Evolutionary conservation across 2,329 filamentous ascomycete genomes (phyloP).

Genomic region (Colletotrichum costaricense): DNA sequence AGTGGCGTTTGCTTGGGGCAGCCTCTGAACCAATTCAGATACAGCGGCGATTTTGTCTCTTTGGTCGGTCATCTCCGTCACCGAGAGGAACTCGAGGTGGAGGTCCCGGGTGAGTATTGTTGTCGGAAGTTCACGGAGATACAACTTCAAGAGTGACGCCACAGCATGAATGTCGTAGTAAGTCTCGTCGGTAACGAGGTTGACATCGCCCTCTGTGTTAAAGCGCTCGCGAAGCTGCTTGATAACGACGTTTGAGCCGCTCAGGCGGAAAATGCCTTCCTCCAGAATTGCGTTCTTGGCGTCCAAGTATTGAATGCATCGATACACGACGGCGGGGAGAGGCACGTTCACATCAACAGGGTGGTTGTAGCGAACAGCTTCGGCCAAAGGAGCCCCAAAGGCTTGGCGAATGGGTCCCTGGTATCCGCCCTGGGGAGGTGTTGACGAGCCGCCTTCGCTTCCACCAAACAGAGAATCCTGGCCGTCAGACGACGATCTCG

Average conservation of each 20-base stretch:
- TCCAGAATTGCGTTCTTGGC: constrained; percentile 84
- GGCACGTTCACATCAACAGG: constrained; percentile 79
- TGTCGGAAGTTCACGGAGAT: constrained; percentile 89
- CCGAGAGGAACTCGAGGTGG: constrained; percentile 87
- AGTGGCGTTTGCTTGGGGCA: constrained; percentile 84
- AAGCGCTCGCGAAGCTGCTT: constrained; percentile 92
- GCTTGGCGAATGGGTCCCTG: constrained; percentile 73
- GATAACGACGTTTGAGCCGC: constrained; percentile 96
- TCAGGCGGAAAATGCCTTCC: constrained; percentile 96
- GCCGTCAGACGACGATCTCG: constrained; percentile 67
- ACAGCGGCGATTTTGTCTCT: constrained; percentile 82
- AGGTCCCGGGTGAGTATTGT: constrained; percentile 93
- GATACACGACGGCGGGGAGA: constrained; percentile 92
- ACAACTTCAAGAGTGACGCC: constrained; percentile 92
- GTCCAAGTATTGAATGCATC: constrained; percentile 93
- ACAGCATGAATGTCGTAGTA: constrained; percentile 98
- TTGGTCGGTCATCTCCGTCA: constrained; percentile 81
- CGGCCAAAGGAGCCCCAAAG: constrained; percentile 86
- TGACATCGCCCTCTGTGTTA: constrained; percentile 91
- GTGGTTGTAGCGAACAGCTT: constrained; percentile 85
- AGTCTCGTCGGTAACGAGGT: constrained; percentile 82
- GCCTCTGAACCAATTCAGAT: constrained; percentile 80
- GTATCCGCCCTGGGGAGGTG: constrained; percentile 53
- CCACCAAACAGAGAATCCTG: constrained; percentile 66
- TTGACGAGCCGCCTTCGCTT: constrained; percentile 58